Base-by-base conservation (phyloP, 495 filamentous ascomycete genomes). In the Aspergillus steynii region DNA sequence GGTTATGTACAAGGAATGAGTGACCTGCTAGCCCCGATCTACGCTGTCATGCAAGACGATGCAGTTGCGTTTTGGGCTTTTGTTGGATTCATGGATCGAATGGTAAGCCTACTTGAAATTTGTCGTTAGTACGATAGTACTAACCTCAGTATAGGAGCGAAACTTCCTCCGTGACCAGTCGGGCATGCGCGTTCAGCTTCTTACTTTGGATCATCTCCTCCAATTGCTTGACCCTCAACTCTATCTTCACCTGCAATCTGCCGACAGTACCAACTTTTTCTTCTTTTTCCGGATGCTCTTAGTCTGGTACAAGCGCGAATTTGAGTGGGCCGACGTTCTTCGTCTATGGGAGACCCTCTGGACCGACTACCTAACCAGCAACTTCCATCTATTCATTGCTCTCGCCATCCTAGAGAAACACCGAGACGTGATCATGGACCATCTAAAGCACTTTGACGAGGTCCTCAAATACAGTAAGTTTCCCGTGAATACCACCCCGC, bases 1-100 rank as follows among this genome's bases (percentile, higher is more conserved):
- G 95, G 95, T 31, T 99, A 99, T 67, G 95, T 99, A 2, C 95
- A 99, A 80, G 95, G 95, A 53, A 99, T 99, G 95, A 96, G 91
- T 32, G 95, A 99, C 72, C 85, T 99, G 0, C 86, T 99, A 3
- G 92, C 96, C 0, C 95, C 95, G 6, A 91, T 99, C 48, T 99
- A 99, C 67, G 94, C 95, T 1, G 91, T 99, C 10, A 87, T 96
- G 77, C 95, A 99, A 76, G 95, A 99, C 68, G 95, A 98, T 69
- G 94, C 95, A 2, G 82, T 96, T 26, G 96, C 95, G 10, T 99
- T 99, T 67, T 98, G 96, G 95, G 93, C 85, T 0, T 99, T 99
- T 75, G 91, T 93, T 57, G 85, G 84, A 42, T 98, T 97, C 76
- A 99, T 99, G 95, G 84, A 96, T 26, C 86, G 95, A 46, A 98